Evolutionary conservation across 1,284 basidiomycete genomes (phyloP).

Genomic region (Ceratobasidium sp.): DNA sequence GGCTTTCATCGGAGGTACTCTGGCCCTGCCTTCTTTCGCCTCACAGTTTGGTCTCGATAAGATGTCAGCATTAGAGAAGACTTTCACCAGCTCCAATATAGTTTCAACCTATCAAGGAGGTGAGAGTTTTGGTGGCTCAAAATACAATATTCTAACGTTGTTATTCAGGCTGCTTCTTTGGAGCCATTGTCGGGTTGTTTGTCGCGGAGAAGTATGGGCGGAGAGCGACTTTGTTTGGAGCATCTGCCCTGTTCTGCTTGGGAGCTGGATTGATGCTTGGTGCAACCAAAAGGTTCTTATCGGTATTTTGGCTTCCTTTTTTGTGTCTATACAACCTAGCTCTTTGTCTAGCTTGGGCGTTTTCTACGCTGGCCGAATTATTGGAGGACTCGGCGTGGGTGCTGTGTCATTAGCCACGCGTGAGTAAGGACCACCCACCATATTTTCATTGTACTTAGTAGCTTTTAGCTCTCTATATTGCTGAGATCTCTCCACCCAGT

Average conservation of each 20-base stretch:
- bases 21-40: constrained; percentile 61
- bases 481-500: constrained; percentile 59
- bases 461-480: constrained; percentile 56
- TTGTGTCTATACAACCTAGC: constrained; percentile 7
- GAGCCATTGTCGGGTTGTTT: constrained; percentile 55
- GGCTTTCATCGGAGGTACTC: constrained; percentile 60
- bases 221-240: constrained; percentile 45
- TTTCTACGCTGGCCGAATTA: constrained; percentile 54
- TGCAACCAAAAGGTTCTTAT: constrained; percentile 39
- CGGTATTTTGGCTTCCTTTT: constrained; percentile 52
- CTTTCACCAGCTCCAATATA: constrained; percentile 59
- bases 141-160: neutral
- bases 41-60: constrained; percentile 57
- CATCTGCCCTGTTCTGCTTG: neutral
- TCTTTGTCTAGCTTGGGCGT: constrained; percentile 49
- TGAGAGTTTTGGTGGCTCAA: neutral
- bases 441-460: too few species aligned
- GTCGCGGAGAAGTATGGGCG: constrained; percentile 47
- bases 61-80: constrained; percentile 53
- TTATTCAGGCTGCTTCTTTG: constrained; percentile 54
- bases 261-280: constrained; percentile 36
- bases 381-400: constrained; percentile 56
- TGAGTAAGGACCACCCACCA: neutral
- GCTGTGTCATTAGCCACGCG: constrained; percentile 48
- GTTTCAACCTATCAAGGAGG: constrained; percentile 61